phyloP scores from a whole-genome alignment of 2,329 filamentous ascomycete genomes.

The Fonsecaea nubica region DNA sequence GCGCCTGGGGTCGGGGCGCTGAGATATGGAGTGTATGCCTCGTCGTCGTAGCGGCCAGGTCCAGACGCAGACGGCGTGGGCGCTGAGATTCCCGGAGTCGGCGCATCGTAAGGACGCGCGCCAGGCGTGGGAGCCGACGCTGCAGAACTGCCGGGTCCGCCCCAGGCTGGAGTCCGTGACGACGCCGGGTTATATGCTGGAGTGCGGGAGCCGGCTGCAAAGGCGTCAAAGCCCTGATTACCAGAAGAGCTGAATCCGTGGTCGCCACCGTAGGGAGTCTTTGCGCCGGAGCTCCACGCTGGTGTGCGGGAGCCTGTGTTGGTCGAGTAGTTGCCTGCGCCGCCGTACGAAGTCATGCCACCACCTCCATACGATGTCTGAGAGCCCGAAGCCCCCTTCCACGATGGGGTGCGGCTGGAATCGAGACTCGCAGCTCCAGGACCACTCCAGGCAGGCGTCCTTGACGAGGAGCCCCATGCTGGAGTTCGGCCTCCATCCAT shows the following conservation, averaged over 20 bases:
- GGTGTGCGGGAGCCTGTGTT: constrained; percentile 68
- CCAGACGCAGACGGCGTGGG: constrained; percentile 73
- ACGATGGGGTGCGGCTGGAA: constrained; percentile 58
- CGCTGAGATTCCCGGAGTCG: constrained; percentile 72
- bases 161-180: constrained; percentile 56
- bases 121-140: constrained; percentile 44
- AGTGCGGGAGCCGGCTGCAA: constrained; percentile 75
- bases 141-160: constrained; percentile 36
- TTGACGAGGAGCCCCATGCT: constrained; percentile 70
- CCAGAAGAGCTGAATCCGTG: constrained; percentile 67
- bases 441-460: constrained; percentile 46
- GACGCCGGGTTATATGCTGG: constrained; percentile 71
- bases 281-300: constrained; percentile 75
- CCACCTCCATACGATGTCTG: constrained; percentile 64
- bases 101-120: constrained; percentile 69
- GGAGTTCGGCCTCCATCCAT: constrained; percentile 72
- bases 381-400: constrained; percentile 64
- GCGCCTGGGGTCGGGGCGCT: constrained; percentile 54
- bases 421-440: constrained; percentile 36
- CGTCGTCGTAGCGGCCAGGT: constrained; percentile 45
- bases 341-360: constrained; percentile 79
- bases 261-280: constrained; percentile 65
- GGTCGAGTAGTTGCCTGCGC: constrained; percentile 46
- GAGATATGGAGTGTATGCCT: constrained; percentile 55
- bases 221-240: constrained; percentile 71